A percentile compares a stretch with the other conserved stretches of the same genome.
Evolutionary conservation across 129 eudicot genomes (phyloP).

Genomic region (Cynara cardunculus): DNA sequence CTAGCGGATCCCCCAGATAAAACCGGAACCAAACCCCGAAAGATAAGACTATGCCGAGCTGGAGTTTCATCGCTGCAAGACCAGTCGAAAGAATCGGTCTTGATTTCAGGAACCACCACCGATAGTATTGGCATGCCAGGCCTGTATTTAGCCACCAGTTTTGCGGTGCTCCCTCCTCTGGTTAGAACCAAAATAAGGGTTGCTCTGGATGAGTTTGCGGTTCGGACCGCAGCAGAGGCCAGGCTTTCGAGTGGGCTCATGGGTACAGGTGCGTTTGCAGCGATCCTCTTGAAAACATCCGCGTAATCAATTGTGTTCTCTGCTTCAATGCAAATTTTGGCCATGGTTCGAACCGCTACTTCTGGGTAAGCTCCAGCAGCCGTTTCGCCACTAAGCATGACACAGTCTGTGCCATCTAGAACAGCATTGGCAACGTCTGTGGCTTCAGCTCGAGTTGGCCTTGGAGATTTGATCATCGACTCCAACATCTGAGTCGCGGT

Average conservation of each 20-base stretch:
- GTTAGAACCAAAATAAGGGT: conserved; percentile 59
- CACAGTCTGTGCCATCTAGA: conserved; percentile 80
- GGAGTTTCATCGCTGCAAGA: conserved; percentile 53
- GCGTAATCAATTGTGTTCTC: conserved; percentile 49
- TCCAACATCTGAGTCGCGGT: conserved; percentile 84
- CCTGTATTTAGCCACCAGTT: conserved; percentile 65
- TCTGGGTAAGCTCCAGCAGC: conserved; percentile 86
- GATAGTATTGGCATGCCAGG: conserved; percentile 68
- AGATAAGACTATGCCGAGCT: conserved; percentile 64
- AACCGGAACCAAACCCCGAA: conserved; percentile 61
- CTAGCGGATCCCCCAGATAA: conserved; percentile 49
- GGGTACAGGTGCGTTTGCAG: conserved; percentile 57
- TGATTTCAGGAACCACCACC: conserved; percentile 53
- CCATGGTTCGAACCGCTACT: conserved; percentile 61
- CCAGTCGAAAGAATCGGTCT: conserved; percentile 53
- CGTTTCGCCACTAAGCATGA: conserved; percentile 79
- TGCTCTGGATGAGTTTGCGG: conserved; percentile 57
- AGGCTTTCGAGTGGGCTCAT: conserved; percentile 75
- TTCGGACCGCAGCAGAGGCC: conserved; percentile 67
- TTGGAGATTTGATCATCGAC: conserved; percentile 80
- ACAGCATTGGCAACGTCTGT: conserved; percentile 81
- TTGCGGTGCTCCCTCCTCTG: conserved; percentile 64
- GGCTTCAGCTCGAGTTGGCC: conserved; percentile 85
- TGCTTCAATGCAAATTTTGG: conserved; percentile 69
- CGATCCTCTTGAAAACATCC: conserved; percentile 48